Conservation (phyloP, 2,329 filamentous ascomycete genomes). For the Aspergillus sp. region DNA sequence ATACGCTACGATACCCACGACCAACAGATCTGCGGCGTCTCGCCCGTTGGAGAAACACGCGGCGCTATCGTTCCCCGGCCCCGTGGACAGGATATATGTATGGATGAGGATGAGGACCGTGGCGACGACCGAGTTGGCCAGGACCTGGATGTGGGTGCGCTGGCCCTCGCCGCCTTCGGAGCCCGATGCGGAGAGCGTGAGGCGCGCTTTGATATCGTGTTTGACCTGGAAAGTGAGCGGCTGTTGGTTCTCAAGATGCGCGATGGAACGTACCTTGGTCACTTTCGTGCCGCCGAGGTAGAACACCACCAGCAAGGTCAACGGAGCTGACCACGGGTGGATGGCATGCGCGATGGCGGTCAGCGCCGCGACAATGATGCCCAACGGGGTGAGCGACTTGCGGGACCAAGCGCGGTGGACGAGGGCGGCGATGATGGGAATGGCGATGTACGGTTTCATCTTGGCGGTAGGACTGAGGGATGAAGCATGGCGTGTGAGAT, state of each 20-base stretch:
- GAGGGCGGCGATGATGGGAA: constrained; percentile 55
- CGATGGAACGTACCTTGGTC: constrained; percentile 63
- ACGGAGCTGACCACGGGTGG: constrained; percentile 95
- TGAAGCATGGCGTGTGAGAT: not conserved
- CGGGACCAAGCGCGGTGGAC: constrained; percentile 67
- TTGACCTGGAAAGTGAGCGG: constrained; percentile 63
- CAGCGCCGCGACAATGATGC: constrained; percentile 67
- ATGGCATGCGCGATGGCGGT: constrained; percentile 80
- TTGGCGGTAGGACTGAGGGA: constrained; percentile 3
- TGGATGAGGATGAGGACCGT: constrained; percentile 62
- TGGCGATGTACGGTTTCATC: constrained; percentile 46
- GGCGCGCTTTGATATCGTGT: constrained; percentile 75
- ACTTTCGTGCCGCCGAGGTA: constrained; percentile 81
- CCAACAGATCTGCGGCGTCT: constrained; percentile 34
- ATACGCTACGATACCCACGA: constrained; percentile 43
- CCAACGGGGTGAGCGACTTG: constrained; percentile 74
- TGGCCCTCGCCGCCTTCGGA: constrained; percentile 73
- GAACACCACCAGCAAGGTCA: constrained; percentile 77
- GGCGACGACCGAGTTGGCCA: constrained; percentile 82
- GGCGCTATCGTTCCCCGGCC: too few species aligned
- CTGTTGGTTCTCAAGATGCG: not conserved
- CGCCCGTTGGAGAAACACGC: constrained; percentile 41
- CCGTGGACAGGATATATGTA: constrained; percentile 41
- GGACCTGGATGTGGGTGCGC: constrained; percentile 81
- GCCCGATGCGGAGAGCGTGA: constrained; percentile 77